phyloP scores from a whole-genome alignment of 768 basidiomycete genomes.

The Xerocomellus intermedius region DNA sequence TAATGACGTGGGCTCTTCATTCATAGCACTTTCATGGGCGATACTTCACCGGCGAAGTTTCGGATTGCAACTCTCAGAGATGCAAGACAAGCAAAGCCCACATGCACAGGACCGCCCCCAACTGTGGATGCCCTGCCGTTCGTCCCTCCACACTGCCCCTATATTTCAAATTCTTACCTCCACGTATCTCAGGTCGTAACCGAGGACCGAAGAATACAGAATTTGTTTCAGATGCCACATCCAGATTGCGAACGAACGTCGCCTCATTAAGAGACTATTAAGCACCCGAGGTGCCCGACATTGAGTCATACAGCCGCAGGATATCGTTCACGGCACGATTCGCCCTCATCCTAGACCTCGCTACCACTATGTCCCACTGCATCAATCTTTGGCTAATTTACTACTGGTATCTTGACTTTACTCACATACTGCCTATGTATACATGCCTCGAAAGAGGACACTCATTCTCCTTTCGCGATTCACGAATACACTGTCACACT shows the following conservation, averaged over 20 bases:
- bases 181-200: conserved; percentile 29
- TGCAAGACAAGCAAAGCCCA: conserved; percentile 37
- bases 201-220: conserved; percentile 36
- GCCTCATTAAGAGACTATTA: conserved; percentile 11
- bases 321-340: not conserved
- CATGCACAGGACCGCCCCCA: conserved; percentile 35
- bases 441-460: conserved; percentile 5
- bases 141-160: conserved; percentile 14
- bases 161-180: conserved; percentile 1
- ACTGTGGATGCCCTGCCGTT: conserved; percentile 33
- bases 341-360: conserved; percentile 13
- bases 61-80: conserved; percentile 29
- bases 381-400: conserved; percentile 18
- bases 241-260: conserved; percentile 30
- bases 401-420: conserved; percentile 6
- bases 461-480: not conserved
- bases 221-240: conserved; percentile 35
- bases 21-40: conserved; percentile 38
- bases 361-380: conserved; percentile 6
- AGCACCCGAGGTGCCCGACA: conserved; percentile 1
- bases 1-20: not conserved
- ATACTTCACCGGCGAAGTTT: conserved; percentile 34
- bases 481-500: not conserved
- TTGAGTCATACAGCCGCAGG: not conserved
- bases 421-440: conserved; percentile 17